Evolutionary conservation across 1,139 yeast species (phyloP), one percentile per base, ranked within the genome.

Genomic region (Candida sanyaensis): DNA sequence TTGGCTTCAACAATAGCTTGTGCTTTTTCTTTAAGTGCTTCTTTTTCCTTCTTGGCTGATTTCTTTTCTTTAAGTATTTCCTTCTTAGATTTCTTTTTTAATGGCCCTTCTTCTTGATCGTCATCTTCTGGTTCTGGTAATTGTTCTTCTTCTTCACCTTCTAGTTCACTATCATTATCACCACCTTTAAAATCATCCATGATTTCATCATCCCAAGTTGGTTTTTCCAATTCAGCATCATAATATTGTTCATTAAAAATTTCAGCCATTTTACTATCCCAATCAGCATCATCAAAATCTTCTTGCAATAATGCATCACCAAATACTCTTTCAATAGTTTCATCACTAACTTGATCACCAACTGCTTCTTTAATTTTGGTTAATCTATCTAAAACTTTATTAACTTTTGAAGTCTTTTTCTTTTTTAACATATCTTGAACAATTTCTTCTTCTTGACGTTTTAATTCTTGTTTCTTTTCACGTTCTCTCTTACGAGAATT

Each of bases 221-320:
- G 80, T 54, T 75, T 75, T 23, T 59, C 66, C 10, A 68, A 75
- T 43, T 77, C 86, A 37, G 79, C 82, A 8, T 72, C 80, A 59
- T 90, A 89, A 61, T 80, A 90, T 50, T 84, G 90, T 48, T 90
- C 96, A 61, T 89, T 81, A 64, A 95, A 95, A 37, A 92, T 81
- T 61, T 88, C 86, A 37, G 87, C 83, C 86, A 95, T 86, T 53
- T 89, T 84, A 52, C 69, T 72, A 65, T 95, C 98, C 99, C 99
- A 95, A 53, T 88, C 96, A 37, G 86, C 83, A 60, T 88, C 92
- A 56, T 90, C 92, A 64, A 90, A 95, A 62, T 93, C 98, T 46
- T 87, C 96, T 46, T 88, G 88, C 53, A 95, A 71, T 56, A 91
- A 77, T 37, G 86, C 75, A 49, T 86, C 87, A 5, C 92, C 89